These are phyloP conservation scores for Cercophora samala DNA, from an alignment of 495 filamentous ascomycete species.

Conservation along the genomic window DNA sequence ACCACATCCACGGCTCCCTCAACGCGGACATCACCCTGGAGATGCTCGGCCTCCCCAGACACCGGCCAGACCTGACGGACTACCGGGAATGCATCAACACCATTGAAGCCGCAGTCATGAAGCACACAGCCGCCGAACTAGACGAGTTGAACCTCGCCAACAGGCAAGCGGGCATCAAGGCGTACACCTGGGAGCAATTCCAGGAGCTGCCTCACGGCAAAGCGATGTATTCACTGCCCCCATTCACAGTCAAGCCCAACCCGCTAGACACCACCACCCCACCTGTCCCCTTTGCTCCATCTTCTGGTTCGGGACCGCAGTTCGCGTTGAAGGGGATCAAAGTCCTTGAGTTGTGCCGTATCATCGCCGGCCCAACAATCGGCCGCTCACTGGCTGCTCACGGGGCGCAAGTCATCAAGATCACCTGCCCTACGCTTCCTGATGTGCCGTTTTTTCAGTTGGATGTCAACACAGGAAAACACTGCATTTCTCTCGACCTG, in stretches of 20 bases:
- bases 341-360: slow-evolving; percentile 67
- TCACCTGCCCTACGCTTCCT: slow-evolving; percentile 63
- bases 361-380: slow-evolving; percentile 62
- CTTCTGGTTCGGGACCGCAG: slow-evolving; percentile 33
- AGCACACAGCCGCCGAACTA: slow-evolving; percentile 60
- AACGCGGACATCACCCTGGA: slow-evolving; percentile 64
- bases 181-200: slow-evolving; percentile 64
- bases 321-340: slow-evolving; percentile 53
- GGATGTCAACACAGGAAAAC: slow-evolving; percentile 72
- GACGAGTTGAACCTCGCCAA: slow-evolving; percentile 60
- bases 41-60: slow-evolving; percentile 67
- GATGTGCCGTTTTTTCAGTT: slow-evolving; percentile 81
- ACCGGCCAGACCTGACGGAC: slow-evolving; percentile 59
- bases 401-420: slow-evolving; percentile 66
- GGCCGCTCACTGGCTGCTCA: slow-evolving; percentile 64
- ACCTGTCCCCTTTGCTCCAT: slow-evolving; percentile 51
- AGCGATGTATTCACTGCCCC: slow-evolving; percentile 24
- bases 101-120: slow-evolving; percentile 62
- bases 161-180: slow-evolving; percentile 64
- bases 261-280: slow-evolving; percentile 25
- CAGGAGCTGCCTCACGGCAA: slow-evolving; percentile 58
- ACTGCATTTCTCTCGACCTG: slow-evolving; percentile 52
- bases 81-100: slow-evolving; percentile 63
- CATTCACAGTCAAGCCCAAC: slow-evolving; percentile 24
- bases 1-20: slow-evolving; percentile 75